Base-by-base conservation (phyloP, 495 filamentous ascomycete species). In the Hamigera avellanea region DNA sequence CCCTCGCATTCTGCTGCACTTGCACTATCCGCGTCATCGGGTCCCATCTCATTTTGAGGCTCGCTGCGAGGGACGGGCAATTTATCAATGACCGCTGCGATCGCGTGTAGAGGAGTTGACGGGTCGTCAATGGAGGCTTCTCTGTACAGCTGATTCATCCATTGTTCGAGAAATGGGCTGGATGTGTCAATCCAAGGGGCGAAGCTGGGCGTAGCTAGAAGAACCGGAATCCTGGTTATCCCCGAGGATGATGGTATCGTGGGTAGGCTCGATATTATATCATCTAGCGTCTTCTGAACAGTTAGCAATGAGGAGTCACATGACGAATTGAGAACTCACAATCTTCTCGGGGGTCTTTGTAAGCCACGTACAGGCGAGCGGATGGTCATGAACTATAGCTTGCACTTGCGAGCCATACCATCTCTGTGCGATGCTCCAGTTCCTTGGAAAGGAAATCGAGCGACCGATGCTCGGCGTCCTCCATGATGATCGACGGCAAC, bases 181-280 rank as follows among this genome's bases (percentile, higher is more conserved):
- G 49, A 33, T 18, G 53, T 37, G 36, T 65, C 55, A 27, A 60
- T 50, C 59, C 61, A 66, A 25, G 53, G 46, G 8, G 62, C 56
- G 30, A 68, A 64, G n/a, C 46, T 42, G 6, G 62, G 54, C 5
- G 62, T 65, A 17, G 54, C 48, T 32, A 68, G 51, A 17, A 68
- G 43, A 19, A 68, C 25, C 17, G 59, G 56, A 8, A 8, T 50
- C 43, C 23, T 49, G 41, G 10, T 46, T 25, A 26, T 36, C 16
- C 5, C 32, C 37, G 30, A 19, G 18, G 8, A 33, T 41, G 3
- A 21, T 14, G n/a, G 41, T 14, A 30, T 19, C n/a, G 4, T 41
- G 27, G 48, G 50, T 30, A 56, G 40, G 30, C 41, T 56, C 18
- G 56, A 48, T 19, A 66, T 21, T 14, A 66, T 40, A 37, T 61